These are phyloP conservation scores for Huntiella savannae DNA, from an alignment of 2,329 filamentous ascomycete genomes.

Conservation along the genomic window DNA sequence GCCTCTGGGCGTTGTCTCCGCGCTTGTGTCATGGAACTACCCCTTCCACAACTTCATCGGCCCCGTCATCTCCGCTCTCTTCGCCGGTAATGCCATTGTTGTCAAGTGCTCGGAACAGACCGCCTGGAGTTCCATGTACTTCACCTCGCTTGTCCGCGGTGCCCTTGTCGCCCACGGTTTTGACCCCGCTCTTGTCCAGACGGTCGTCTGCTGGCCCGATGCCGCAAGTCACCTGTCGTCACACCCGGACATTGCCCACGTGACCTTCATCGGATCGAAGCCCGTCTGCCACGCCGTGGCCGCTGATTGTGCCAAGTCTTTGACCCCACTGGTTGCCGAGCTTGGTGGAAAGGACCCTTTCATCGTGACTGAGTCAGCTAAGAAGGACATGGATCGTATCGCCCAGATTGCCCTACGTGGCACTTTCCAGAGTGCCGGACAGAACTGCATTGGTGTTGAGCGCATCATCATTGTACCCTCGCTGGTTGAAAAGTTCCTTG, in stretches of 20 bases:
- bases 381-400: constrained; percentile 47
- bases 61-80: constrained; percentile 76
- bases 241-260: constrained; percentile 65
- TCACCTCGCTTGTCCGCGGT: constrained; percentile 55
- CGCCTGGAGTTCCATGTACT: constrained; percentile 78
- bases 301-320: constrained; percentile 59
- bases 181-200: constrained; percentile 64
- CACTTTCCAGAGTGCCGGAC: constrained; percentile 84
- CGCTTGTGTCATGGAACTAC: constrained; percentile 94
- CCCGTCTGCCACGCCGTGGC: constrained; percentile 77
- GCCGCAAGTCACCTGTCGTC: constrained; percentile 67
- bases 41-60: constrained; percentile 89
- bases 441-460: constrained; percentile 97
- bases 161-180: constrained; percentile 71
- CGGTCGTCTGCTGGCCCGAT: constrained; percentile 71
- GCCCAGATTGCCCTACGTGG: constrained; percentile 73
- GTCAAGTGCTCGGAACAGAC: constrained; percentile 93
- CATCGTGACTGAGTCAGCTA: constrained; percentile 65
- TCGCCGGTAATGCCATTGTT: constrained; percentile 77
- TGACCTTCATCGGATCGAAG: constrained; percentile 90
- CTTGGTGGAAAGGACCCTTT: constrained; percentile 90
- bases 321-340: constrained; percentile 82
- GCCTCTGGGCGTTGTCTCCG: constrained; percentile 78
- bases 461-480: constrained; percentile 63
- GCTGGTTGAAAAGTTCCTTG: constrained; percentile 57